Conservation (phyloP, 164 flowering plant species). For the Chimonanthus praecox region DNA sequence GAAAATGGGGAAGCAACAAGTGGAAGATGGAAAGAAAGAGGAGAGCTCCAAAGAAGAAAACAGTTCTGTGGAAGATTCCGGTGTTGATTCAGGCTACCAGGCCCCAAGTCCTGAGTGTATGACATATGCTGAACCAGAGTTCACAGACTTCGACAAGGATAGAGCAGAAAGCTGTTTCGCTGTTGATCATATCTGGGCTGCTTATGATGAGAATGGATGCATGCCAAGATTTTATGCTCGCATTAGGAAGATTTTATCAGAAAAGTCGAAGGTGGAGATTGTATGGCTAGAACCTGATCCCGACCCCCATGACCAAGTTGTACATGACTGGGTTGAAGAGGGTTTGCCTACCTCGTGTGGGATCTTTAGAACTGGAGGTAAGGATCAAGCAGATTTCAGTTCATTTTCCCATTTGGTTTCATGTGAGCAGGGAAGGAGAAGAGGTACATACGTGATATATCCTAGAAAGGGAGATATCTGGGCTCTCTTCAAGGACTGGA, state of each 20-base stretch:
- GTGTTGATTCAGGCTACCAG: neutral
- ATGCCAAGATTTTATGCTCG: conserved; percentile 88
- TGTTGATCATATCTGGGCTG: conserved; percentile 72
- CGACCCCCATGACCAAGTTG: conserved; percentile 33
- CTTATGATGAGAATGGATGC: conserved; percentile 58
- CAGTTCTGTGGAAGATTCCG: neutral
- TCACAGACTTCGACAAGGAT: conserved; percentile 49
- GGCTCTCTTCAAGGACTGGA: conserved; percentile 26
- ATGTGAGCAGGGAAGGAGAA: conserved; percentile 24
- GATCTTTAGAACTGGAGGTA: conserved; percentile 26
- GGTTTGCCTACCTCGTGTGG: conserved; percentile 72
- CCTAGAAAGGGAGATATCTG: conserved; percentile 79
- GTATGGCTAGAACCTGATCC: conserved; percentile 64
- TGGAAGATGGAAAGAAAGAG: neutral
- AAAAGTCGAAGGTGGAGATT: conserved; percentile 48
- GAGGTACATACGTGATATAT: conserved; percentile 28
- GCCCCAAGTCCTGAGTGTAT: conserved; percentile 13
- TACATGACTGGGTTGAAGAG: conserved; percentile 30
- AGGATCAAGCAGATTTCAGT: conserved; percentile 20
- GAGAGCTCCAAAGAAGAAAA: conserved; percentile 3
- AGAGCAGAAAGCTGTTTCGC: conserved; percentile 39
- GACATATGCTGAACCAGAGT: conserved; percentile 54
- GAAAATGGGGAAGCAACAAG: conserved; percentile 6
- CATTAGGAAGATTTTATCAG: conserved; percentile 37
- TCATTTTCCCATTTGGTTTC: conserved; percentile 54